A percentile compares a stretch with the other conserved stretches of the same genome.
These are phyloP conservation scores for Trifolium pratense DNA, from an alignment of 306 rosid species.

Conservation along the genomic window DNA sequence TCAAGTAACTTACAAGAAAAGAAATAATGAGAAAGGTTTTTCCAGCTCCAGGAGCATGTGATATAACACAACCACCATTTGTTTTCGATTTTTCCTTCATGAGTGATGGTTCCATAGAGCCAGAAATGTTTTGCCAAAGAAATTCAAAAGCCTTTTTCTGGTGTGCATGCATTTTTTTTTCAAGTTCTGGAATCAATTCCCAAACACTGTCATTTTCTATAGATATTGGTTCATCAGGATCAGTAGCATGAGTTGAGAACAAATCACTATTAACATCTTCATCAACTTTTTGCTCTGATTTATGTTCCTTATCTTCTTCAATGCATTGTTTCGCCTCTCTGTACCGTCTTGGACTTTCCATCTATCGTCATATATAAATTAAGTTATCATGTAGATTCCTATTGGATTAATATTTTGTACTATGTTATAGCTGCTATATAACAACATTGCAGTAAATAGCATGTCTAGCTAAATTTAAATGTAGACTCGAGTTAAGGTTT, in stretches of 20 bases:
- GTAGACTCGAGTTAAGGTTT: neutral
- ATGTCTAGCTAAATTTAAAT: slow-evolving; percentile 33
- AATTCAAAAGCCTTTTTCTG: slow-evolving; percentile 89
- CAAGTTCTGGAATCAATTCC: slow-evolving; percentile 53
- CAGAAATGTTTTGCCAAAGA: slow-evolving; percentile 82
- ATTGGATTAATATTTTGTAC: neutral
- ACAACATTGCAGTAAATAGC: neutral
- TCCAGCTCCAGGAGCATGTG: slow-evolving; percentile 95
- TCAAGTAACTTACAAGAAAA: slow-evolving; percentile 80
- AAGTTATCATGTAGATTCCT: slow-evolving; percentile 21
- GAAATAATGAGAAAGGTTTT: slow-evolving; percentile 82
- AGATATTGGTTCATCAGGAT: slow-evolving; percentile 46
- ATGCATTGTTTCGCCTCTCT: slow-evolving; percentile 52
- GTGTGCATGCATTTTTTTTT: slow-evolving; percentile 60
- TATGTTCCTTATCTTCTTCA: slow-evolving; percentile 44
- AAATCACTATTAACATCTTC: slow-evolving; percentile 40
- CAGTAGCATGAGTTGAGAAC: slow-evolving; percentile 42
- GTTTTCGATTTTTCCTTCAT: slow-evolving; percentile 56
- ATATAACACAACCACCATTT: slow-evolving; percentile 88
- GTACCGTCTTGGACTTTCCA: slow-evolving; percentile 49
- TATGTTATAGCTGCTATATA: neutral
- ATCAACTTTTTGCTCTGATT: slow-evolving; percentile 47
- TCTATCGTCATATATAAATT: slow-evolving; percentile 48
- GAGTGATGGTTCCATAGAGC: slow-evolving; percentile 63
- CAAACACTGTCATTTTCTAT: slow-evolving; percentile 73